phyloP scores from a whole-genome alignment of 2,329 filamentous ascomycete genomes.

The Talaromyces sp. region DNA sequence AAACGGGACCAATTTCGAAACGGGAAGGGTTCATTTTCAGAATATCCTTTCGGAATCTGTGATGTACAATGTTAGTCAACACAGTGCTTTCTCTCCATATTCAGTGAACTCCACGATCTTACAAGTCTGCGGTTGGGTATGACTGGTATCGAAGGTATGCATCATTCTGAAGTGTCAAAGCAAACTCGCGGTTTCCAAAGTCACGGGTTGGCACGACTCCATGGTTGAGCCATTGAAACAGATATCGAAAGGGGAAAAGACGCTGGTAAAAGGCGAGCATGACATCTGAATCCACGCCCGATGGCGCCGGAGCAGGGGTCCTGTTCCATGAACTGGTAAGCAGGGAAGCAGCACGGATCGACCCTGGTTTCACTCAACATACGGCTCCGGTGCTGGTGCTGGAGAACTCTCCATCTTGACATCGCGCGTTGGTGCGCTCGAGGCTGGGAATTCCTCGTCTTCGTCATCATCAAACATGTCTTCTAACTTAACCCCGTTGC shows the following conservation, averaged over 20 bases:
- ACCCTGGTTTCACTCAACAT: conserved; percentile 14
- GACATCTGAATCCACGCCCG: conserved; percentile 73
- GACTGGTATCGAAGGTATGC: conserved; percentile 91
- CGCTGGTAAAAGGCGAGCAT: conserved; percentile 95
- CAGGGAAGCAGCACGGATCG: neutral
- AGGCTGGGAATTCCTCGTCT: conserved; percentile 58
- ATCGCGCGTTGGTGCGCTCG: conserved; percentile 48
- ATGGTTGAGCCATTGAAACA: conserved; percentile 98
- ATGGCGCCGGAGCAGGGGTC: conserved; percentile 40
- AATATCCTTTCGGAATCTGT: conserved; percentile 84
- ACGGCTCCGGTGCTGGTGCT: conserved; percentile 43
- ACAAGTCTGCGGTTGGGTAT: conserved; percentile 67
- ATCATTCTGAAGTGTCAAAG: conserved; percentile 90
- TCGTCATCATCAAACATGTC: conserved; percentile 65
- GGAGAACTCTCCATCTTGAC: conserved; percentile 47
- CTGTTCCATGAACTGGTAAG: conserved; percentile 23
- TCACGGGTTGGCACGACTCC: conserved; percentile 81
- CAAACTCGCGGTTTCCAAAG: conserved; percentile 92
- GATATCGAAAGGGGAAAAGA: conserved; percentile 88
- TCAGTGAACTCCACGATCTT: conserved; percentile 28
- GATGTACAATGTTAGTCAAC: conserved; percentile 24
- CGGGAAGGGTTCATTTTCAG: conserved; percentile 84
- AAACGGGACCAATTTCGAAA: conserved; percentile 98
- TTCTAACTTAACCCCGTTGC: conserved; percentile 52
- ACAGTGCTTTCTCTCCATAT: neutral